Evolutionary conservation across 1,139 yeast genomes (phyloP).

Genomic region (Kodamaea derodonti): DNA sequence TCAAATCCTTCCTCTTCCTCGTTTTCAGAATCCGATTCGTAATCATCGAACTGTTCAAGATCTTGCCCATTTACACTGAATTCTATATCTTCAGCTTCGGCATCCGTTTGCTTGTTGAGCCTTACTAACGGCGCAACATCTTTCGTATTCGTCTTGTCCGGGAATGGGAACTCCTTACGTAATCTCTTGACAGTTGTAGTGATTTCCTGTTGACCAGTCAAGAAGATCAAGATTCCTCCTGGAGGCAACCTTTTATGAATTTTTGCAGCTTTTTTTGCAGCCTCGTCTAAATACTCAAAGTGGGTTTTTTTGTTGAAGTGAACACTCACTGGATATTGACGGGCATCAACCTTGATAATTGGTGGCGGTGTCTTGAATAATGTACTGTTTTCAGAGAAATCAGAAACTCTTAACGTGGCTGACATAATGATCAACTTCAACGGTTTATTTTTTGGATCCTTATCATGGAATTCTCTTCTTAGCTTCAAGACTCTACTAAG

Average conservation of each 20-base stretch:
- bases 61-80: constrained; percentile 54
- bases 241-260: constrained; percentile 86
- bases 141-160: constrained; percentile 19
- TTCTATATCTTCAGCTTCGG: constrained; percentile 88
- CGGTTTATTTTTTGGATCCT: constrained; percentile 54
- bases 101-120: constrained; percentile 58
- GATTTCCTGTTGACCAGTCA: constrained; percentile 95
- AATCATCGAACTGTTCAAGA: constrained; percentile 31
- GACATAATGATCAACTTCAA: constrained; percentile 81
- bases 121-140: constrained; percentile 39
- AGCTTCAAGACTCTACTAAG: constrained; percentile 80
- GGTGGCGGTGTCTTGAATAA: constrained; percentile 85
- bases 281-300: constrained; percentile 79
- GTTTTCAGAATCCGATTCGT: constrained; percentile 35
- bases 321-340: constrained; percentile 91
- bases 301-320: constrained; percentile 85
- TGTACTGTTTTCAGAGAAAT: constrained; percentile 76
- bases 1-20: constrained; percentile 91
- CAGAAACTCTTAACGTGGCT: constrained; percentile 91
- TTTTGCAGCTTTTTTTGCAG: constrained; percentile 78
- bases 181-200: constrained; percentile 67
- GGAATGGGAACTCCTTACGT: constrained; percentile 64
- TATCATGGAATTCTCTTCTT: constrained; percentile 53
- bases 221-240: constrained; percentile 87
- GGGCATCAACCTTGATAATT: constrained; percentile 82